These are phyloP conservation scores for Yarrowia divulgata DNA, from an alignment of 805 yeast species.

Conservation along the genomic window DNA sequence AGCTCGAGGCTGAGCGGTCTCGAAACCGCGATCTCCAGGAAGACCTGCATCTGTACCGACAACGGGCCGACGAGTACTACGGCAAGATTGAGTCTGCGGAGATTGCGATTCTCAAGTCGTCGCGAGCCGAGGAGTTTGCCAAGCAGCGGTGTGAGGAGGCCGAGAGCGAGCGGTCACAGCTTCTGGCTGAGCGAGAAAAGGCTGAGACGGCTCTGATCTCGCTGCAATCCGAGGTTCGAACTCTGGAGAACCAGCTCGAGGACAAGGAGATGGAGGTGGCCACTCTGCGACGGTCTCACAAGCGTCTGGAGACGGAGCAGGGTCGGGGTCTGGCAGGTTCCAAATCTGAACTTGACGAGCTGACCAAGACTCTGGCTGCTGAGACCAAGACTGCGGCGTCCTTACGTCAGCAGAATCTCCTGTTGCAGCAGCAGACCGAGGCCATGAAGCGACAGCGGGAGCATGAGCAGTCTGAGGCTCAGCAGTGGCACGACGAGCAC, in stretches of 20 bases:
- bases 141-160: constrained; percentile 62
- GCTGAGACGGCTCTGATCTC: constrained; percentile 63
- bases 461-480: constrained; percentile 26
- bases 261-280: constrained; percentile 60
- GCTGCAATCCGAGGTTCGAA: constrained; percentile 59
- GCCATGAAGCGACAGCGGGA: constrained; percentile 24
- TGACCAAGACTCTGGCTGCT: constrained; percentile 43
- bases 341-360: constrained; percentile 44
- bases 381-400: constrained; percentile 11
- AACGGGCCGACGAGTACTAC: constrained; percentile 76
- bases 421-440: constrained; percentile 24
- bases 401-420: constrained; percentile 6
- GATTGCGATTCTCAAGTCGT: constrained; percentile 67
- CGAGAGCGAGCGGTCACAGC: constrained; percentile 55
- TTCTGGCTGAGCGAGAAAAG: constrained; percentile 60
- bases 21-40: constrained; percentile 64
- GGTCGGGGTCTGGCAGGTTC: constrained; percentile 20
- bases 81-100: constrained; percentile 81
- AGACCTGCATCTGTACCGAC: constrained; percentile 66
- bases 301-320: constrained; percentile 13
- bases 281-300: constrained; percentile 12
- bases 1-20: constrained; percentile 62
- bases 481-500: constrained; percentile 39
- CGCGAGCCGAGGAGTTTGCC: constrained; percentile 65
- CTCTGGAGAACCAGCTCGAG: constrained; percentile 63